Evolutionary conservation across 306 rosid genomes (phyloP), one percentile per base, ranked within the genome.

Genomic region (Prunus armeniaca): DNA sequence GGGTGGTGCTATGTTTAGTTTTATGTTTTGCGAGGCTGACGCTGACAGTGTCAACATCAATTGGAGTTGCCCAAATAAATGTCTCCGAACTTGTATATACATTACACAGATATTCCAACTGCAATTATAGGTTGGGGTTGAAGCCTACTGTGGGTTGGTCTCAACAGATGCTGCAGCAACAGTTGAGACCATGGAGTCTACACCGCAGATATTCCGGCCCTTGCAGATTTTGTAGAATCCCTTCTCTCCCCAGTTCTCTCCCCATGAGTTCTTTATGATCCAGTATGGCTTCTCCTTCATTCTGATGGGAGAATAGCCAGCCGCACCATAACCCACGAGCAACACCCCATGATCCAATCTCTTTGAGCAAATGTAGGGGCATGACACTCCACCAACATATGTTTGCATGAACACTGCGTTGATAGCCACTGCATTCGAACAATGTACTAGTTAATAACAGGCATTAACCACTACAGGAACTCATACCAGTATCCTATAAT

Each of bases 241-340:
- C 64, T 74, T 86, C 85, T 95, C 99, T 81, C 99, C 99, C 99
- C 99, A 95, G 13, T 65, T 85, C 79, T 82, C 87, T 58, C 99
- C 99, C 99, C 99, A 95, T 0, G 99, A 95, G 62, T 95, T 95
- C 58, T 95, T 95, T 1, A 95, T 95, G 78, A 95, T 92, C 99
- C 99, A 95, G 77, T 81, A 92, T 46, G 90, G 90, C 85, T 92
- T 95, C 80, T 92, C 92, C 84, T 93, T 89, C 97, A 95, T 75
- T 73, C 97, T 77, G 67, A 87, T 73, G 1, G 97, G 91, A 47
- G 99, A 76, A 82, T 89, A 95, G 6, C 86, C 96, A 15, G 81
- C 86, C 2, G 95, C 80, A 60, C 99, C 96, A 75, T 88, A 92
- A 12, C 98, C 99, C 51, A 96, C 99, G 63, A 92, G 67, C 67